Evolutionary conservation across 2,329 filamentous ascomycete genomes (phyloP).

Genomic region (Colletotrichum euphorbiae): DNA sequence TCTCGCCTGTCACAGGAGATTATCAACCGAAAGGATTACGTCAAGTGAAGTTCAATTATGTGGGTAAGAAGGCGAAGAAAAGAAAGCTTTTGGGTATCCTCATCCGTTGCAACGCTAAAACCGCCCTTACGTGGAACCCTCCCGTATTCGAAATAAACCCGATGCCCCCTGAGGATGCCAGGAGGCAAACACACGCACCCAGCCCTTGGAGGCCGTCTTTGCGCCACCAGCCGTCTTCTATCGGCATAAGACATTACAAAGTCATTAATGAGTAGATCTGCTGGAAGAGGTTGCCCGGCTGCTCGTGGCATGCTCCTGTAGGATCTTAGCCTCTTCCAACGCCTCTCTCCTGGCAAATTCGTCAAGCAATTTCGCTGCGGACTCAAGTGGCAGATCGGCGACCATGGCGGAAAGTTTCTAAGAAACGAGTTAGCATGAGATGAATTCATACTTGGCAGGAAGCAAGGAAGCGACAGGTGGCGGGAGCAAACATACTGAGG

Average conservation of each 20-base stretch:
- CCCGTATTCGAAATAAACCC: slow-evolving; percentile 9
- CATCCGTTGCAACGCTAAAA: slow-evolving; percentile 33
- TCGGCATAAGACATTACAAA: not conserved
- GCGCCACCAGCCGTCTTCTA: not conserved
- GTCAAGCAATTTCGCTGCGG: slow-evolving; percentile 41
- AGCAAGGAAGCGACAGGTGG: not conserved
- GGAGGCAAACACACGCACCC: not conserved
- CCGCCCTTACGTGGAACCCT: slow-evolving; percentile 16
- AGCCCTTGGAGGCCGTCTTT: not conserved
- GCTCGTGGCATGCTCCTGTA: slow-evolving; percentile 35
- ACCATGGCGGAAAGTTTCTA: slow-evolving; percentile 41
- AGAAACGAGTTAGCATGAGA: slow-evolving; percentile 11
- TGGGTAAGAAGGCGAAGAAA: slow-evolving; percentile 1
- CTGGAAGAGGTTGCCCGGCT: slow-evolving; percentile 39
- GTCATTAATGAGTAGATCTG: slow-evolving; percentile 29
- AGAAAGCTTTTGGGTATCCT: slow-evolving; percentile 32
- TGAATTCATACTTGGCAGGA: not conserved
- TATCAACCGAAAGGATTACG: not conserved
- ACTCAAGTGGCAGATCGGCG: slow-evolving; percentile 43
- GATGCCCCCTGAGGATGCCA: not conserved
- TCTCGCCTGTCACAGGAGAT: not conserved
- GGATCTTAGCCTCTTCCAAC: slow-evolving; percentile 40
- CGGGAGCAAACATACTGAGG: slow-evolving; percentile 34
- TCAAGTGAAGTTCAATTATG: not conserved
- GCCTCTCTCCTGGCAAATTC: slow-evolving; percentile 41